Conservation (phyloP, 495 filamentous ascomycete species). For the Annulohypoxylon nitens region DNA sequence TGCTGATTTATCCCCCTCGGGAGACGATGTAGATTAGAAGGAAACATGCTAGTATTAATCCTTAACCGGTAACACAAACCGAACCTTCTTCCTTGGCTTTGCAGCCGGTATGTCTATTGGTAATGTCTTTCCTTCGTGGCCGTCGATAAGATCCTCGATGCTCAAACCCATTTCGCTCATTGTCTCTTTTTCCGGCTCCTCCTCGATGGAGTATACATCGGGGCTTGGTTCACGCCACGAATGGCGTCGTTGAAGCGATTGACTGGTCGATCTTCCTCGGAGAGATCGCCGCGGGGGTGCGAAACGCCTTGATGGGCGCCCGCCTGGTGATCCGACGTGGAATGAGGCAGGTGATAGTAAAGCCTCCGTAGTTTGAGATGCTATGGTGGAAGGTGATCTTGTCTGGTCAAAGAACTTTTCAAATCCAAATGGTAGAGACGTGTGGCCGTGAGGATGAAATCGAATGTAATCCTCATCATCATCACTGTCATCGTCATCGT, state of each 20-base stretch:
- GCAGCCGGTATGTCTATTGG: constrained; percentile 60
- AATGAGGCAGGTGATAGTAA: constrained; percentile 49
- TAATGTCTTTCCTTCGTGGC: constrained; percentile 43
- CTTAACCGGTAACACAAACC: constrained; percentile 62
- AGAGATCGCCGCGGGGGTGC: constrained; percentile 42
- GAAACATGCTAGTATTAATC: constrained; percentile 44
- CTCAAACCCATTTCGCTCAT: constrained; percentile 54
- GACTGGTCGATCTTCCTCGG: constrained; percentile 40
- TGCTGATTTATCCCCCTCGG: constrained; percentile 19
- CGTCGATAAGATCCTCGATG: constrained; percentile 44
- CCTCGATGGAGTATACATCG: constrained; percentile 65
- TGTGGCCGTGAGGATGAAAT: constrained; percentile 48
- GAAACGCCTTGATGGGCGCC: constrained; percentile 40
- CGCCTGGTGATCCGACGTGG: constrained; percentile 46
- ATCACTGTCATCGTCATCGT: constrained; percentile 50
- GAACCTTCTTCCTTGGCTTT: constrained; percentile 64
- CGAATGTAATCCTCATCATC: constrained; percentile 58
- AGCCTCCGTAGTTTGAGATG: constrained; percentile 46
- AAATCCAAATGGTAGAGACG: constrained; percentile 48
- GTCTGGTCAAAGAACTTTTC: constrained; percentile 51
- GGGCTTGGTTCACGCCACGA: constrained; percentile 66
- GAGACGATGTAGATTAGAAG: constrained; percentile 22
- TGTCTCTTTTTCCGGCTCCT: constrained; percentile 61
- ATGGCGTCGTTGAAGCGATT: constrained; percentile 53
- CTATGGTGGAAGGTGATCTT: constrained; percentile 38